Evolutionary conservation across 2,329 filamentous ascomycete species (phyloP).

Genomic region (Colletotrichum scovillei): DNA sequence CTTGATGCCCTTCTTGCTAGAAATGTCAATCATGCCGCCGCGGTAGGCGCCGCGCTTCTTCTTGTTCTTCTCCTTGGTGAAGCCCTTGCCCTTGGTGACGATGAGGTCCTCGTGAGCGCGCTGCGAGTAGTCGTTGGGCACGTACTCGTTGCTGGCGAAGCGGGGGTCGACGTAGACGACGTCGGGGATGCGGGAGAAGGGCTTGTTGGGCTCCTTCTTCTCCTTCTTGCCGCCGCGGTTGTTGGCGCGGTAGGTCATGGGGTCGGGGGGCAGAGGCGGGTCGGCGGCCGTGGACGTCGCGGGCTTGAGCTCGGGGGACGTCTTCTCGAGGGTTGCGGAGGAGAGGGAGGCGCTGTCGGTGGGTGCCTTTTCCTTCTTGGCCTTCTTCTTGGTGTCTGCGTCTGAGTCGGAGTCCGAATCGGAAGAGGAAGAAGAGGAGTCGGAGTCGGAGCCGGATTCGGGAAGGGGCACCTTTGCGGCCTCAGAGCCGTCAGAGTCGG

Average conservation of each 20-base stretch:
- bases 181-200: constrained; percentile 81
- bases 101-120: constrained; percentile 89
- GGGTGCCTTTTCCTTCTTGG: constrained; percentile 41
- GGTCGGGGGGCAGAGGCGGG: constrained; percentile 66
- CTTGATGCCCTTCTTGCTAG: constrained; percentile 86
- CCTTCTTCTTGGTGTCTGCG: constrained; percentile 37
- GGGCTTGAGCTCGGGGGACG: constrained; percentile 60
- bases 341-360: constrained; percentile 48
- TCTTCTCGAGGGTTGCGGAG: constrained; percentile 64
- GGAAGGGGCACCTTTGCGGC: constrained; percentile 56
- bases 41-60: constrained; percentile 92
- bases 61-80: constrained; percentile 99
- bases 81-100: constrained; percentile 93
- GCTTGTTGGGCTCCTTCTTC: constrained; percentile 69
- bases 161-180: constrained; percentile 75
- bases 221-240: constrained; percentile 54
- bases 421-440: constrained; percentile 43
- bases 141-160: constrained; percentile 83
- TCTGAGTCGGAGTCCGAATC: constrained; percentile 39
- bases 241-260: constrained; percentile 49
- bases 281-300: constrained; percentile 43
- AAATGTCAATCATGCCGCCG: constrained; percentile 87
- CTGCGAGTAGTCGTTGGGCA: constrained; percentile 88
- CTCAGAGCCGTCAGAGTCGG: constrained; percentile 45
- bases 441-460: constrained; percentile 54